A percentile compares a stretch with the other conserved stretches of the same genome.
Conservation (phyloP, 495 filamentous ascomycete genomes). For the Penicillium nucicola region DNA sequence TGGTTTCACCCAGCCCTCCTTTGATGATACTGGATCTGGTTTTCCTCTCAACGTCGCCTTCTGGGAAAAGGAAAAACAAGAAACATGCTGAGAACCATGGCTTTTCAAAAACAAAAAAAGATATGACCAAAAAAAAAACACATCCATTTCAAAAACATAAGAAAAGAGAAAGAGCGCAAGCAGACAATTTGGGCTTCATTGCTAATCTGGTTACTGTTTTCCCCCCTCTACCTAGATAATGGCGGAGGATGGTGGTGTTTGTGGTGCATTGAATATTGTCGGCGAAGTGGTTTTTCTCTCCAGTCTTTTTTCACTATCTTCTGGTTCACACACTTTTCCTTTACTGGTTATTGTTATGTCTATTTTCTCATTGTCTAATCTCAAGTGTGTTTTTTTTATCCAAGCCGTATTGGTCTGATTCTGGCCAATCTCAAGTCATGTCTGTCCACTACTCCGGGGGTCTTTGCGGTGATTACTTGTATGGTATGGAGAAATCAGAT, state of each 20-base stretch:
- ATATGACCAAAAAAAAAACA: constrained; percentile 15
- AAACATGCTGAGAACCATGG: constrained; percentile 4
- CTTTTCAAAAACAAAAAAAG: constrained; percentile 10
- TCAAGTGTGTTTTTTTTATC: constrained; percentile 9
- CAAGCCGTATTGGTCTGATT: constrained; percentile 1
- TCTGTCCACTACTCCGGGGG: not conserved
- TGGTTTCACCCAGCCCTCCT: constrained; percentile 2
- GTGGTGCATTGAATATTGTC: constrained; percentile 38
- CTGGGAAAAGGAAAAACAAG: constrained; percentile 10
- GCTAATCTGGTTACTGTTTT: constrained; percentile 31
- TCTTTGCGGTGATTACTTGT: not conserved
- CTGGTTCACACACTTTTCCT: constrained; percentile 13
- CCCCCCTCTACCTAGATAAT: constrained; percentile 38
- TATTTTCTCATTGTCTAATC: constrained; percentile 22
- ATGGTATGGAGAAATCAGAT: constrained; percentile 8
- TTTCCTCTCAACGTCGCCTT: constrained; percentile 7
- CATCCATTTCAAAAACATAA: constrained; percentile 14
- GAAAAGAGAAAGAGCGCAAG: constrained; percentile 36
- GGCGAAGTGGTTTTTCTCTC: constrained; percentile 26
- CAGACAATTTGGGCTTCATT: constrained; percentile 32
- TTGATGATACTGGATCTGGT: constrained; percentile 13
- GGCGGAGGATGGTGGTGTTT: constrained; percentile 46
- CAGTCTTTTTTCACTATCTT: constrained; percentile 19
- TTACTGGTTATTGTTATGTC: constrained; percentile 13
- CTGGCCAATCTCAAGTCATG: not conserved